Base-by-base conservation (phyloP, 768 basidiomycete species). In the Hygrophoropsis aurantiaca region DNA sequence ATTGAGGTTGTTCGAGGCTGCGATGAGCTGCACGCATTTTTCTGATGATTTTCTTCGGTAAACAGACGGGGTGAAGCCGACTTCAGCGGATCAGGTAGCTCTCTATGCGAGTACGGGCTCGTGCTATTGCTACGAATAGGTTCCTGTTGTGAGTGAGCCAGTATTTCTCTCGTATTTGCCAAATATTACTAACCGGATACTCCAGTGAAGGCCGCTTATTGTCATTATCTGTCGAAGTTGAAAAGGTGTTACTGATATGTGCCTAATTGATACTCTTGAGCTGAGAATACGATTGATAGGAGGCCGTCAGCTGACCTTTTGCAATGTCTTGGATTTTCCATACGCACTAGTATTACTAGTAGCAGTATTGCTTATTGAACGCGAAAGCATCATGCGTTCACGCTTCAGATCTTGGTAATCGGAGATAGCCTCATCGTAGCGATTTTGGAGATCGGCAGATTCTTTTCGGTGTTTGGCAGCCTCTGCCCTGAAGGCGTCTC, bases 401-500 rank as follows among this genome's bases (percentile, higher is more conserved):
- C 61, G 61, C 21, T 47, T 64, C 32, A 62, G 27, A 24, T 62
- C 61, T 16, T 50, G 57, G 33, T 50, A 50, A 21, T 52, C 51
- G 3, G 54, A 54, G 42, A 41, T 9, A 2, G 42, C 37, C 40
- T 61, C 57, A 3, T 62, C 57, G 20, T 64, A 30, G 26, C 24
- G 45, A 35, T 51, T 58, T 37, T 47, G 55, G 2, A 62, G 49
- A 5, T 64, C 61, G 2, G 50, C 51, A 13, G 52, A 55, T 35
- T 54, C 55, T 37, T 41, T 65, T 18, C 63, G 51, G 20, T 42
- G 32, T 15, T 47, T 57, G 5, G 54, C 60, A 1, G 36, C 54
- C 34, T 62, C 58, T 41, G 46, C 51, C 11, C 54, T 55, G 39
- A 59, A 65, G 5, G 23, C 26, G 20, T 65, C 63, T 24, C 63